A percentile compares a stretch with the other conserved stretches of the same genome.
Evolutionary conservation across 768 basidiomycete species (phyloP).

Genomic region (Hemileccinum rubropunctum): DNA sequence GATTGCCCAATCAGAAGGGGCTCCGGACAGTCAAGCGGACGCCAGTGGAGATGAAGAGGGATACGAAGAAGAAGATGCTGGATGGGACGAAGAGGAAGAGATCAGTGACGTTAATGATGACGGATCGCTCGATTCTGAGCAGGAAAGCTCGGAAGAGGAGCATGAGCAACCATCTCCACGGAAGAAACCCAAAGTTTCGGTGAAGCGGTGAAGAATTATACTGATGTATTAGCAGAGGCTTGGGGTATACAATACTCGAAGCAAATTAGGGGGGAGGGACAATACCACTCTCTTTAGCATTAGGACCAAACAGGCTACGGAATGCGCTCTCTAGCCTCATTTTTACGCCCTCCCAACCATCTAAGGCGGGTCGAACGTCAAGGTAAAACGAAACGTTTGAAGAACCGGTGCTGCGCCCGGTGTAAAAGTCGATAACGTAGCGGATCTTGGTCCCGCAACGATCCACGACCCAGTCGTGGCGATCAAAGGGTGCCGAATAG

Average conservation of each 20-base stretch:
- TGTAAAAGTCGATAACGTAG: constrained; percentile 99
- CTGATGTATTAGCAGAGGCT: constrained; percentile 10
- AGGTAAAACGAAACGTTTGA: constrained; percentile 81
- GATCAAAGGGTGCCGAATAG: constrained; percentile 91
- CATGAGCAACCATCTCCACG: constrained; percentile 42
- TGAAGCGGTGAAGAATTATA: constrained; percentile 39
- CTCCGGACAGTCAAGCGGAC: constrained; percentile 39
- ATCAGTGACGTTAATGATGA: constrained; percentile 53
- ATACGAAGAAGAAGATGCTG: constrained; percentile 35
- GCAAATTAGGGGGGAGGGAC: constrained; percentile 14
- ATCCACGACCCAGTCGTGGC: constrained; percentile 96
- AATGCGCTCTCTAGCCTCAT: constrained; percentile 71
- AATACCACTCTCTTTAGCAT: constrained; percentile 17
- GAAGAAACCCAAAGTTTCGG: constrained; percentile 54
- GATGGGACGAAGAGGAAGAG: constrained; percentile 63
- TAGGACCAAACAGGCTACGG: constrained; percentile 32
- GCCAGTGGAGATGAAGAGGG: constrained; percentile 42
- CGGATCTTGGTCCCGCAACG: constrained; percentile 86
- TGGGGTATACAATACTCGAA: constrained; percentile 8
- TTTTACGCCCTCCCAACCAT: constrained; percentile 89
- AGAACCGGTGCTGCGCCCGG: constrained; percentile 57
- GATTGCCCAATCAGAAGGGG: constrained; percentile 27
- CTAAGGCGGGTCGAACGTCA: constrained; percentile 91
- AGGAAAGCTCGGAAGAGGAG: constrained; percentile 44
- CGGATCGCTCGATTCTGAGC: constrained; percentile 41